These are phyloP conservation scores for Fusarium illudens DNA, from an alignment of 2,329 filamentous ascomycete species.

Conservation along the genomic window DNA sequence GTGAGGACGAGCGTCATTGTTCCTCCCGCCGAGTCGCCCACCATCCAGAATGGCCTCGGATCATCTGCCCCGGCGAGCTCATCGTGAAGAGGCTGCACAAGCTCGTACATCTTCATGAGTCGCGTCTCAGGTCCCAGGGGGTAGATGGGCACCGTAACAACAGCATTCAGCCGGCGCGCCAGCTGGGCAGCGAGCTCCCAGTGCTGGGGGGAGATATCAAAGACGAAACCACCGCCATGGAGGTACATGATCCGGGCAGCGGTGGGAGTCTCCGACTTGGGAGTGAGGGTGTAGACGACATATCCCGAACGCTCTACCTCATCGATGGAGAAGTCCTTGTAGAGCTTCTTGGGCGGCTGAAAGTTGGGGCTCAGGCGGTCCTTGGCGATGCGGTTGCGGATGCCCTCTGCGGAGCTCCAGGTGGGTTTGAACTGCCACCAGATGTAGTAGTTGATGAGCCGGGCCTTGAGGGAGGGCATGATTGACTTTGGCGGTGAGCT, in stretches of 20 bases:
- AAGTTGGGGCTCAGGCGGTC: slow-evolving; percentile 32
- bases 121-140: slow-evolving; percentile 45
- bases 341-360: slow-evolving; percentile 37
- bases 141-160: slow-evolving; percentile 46
- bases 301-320: slow-evolving; percentile 32
- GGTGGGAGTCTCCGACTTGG: slow-evolving; percentile 43
- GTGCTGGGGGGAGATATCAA: slow-evolving; percentile 42
- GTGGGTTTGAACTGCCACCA: slow-evolving; percentile 41
- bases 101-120: slow-evolving; percentile 45
- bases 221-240: slow-evolving; percentile 46
- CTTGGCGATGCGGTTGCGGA: slow-evolving; percentile 39
- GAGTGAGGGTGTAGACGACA: slow-evolving; percentile 43
- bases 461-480: slow-evolving; percentile 42
- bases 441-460: slow-evolving; percentile 40
- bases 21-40: slow-evolving; percentile 46
- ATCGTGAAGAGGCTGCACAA: slow-evolving; percentile 45
- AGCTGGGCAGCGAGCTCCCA: slow-evolving; percentile 42
- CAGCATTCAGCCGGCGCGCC: slow-evolving; percentile 43
- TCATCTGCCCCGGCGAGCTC: slow-evolving; percentile 43
- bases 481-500: no score
- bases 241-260: slow-evolving; percentile 44
- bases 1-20: slow-evolving; percentile 45
- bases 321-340: slow-evolving; percentile 40
- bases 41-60: slow-evolving; percentile 41
- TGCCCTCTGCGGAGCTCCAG: slow-evolving; percentile 37